Conservation (phyloP, 78 protist species). For the Emiliania huxleyi region DNA sequence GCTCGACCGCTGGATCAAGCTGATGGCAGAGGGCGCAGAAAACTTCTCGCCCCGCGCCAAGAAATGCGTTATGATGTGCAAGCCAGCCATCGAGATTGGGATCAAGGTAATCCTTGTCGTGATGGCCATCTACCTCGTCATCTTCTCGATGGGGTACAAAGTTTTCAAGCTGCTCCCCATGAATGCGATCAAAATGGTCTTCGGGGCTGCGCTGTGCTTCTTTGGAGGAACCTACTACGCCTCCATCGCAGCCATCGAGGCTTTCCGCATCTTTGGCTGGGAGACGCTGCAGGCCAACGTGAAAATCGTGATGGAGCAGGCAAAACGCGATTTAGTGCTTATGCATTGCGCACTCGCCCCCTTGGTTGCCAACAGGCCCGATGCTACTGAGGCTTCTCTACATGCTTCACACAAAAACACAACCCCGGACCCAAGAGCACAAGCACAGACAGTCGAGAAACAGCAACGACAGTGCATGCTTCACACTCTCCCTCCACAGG, state of each 20-base stretch:
- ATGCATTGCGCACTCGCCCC: too few relatives aligned
- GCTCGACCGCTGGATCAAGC: too few relatives aligned
- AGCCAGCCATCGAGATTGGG: neutral
- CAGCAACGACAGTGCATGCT: too few relatives aligned
- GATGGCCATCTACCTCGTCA: neutral
- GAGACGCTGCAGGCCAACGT: neutral
- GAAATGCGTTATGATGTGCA: too few relatives aligned
- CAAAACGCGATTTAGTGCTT: too few relatives aligned
- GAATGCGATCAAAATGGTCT: neutral
- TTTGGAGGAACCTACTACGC: neutral
- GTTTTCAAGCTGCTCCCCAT: neutral
- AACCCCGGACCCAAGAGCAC: too few relatives aligned
- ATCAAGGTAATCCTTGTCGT: neutral
- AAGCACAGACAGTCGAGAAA: too few relatives aligned
- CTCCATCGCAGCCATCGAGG: neutral
- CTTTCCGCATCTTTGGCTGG: neutral
- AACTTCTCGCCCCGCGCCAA: too few relatives aligned
- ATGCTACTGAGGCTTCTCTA: too few relatives aligned
- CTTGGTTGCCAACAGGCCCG: too few relatives aligned
- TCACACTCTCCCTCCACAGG: neutral
- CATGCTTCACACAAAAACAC: too few relatives aligned
- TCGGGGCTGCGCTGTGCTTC: neutral
- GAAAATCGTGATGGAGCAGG: neutral
- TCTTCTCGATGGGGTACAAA: neutral
- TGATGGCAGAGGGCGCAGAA: too few relatives aligned